A percentile compares a stretch with the other conserved stretches of the same genome.
phyloP scores from a whole-genome alignment of 768 basidiomycete genomes.

The Pulveroboletus sp. region DNA sequence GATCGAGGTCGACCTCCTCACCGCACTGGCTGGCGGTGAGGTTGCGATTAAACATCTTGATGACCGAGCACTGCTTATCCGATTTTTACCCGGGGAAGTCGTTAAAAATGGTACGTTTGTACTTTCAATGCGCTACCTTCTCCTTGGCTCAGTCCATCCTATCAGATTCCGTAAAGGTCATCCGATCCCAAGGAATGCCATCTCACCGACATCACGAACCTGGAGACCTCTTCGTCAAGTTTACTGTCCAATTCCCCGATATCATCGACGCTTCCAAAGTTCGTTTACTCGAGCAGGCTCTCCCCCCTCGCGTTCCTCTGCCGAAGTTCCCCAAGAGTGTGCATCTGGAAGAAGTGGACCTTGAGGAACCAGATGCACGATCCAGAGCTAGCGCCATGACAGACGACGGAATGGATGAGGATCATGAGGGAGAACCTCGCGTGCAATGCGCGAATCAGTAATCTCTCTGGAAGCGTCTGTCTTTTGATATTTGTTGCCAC shows the following conservation, averaged over 20 bases:
- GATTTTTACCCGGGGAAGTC: slow-evolving; percentile 83
- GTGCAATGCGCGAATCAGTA: slow-evolving; percentile 96
- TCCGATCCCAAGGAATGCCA: slow-evolving; percentile 96
- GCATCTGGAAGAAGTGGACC: slow-evolving; percentile 76
- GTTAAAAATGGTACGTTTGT: slow-evolving; percentile 82
- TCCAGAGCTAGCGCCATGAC: slow-evolving; percentile 44
- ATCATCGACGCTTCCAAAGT: slow-evolving; percentile 63
- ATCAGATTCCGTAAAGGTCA: slow-evolving; percentile 83
- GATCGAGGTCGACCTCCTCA: slow-evolving; percentile 89
- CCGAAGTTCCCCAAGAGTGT: slow-evolving; percentile 65
- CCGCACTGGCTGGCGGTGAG: slow-evolving; percentile 88
- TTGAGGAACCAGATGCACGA: slow-evolving; percentile 71
- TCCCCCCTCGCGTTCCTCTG: slow-evolving; percentile 71
- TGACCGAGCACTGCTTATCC: slow-evolving; percentile 81
- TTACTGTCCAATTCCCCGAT: slow-evolving; percentile 89
- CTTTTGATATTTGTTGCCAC: slow-evolving; percentile 17
- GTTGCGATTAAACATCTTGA: slow-evolving; percentile 91
- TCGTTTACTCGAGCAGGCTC: slow-evolving; percentile 73
- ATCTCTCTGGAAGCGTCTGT: slow-evolving; percentile 20
- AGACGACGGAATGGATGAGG: slow-evolving; percentile 92
- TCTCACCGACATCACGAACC: slow-evolving; percentile 96
- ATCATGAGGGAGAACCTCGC: slow-evolving; percentile 77
- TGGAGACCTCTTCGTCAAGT: slow-evolving; percentile 86
- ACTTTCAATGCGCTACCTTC: neutral
- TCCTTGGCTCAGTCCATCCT: slow-evolving; percentile 1